These are phyloP conservation scores for Sphagnum tenellum DNA, from an alignment of 225 moss, liverwort and hornwort genomes.

Conservation along the genomic window DNA sequence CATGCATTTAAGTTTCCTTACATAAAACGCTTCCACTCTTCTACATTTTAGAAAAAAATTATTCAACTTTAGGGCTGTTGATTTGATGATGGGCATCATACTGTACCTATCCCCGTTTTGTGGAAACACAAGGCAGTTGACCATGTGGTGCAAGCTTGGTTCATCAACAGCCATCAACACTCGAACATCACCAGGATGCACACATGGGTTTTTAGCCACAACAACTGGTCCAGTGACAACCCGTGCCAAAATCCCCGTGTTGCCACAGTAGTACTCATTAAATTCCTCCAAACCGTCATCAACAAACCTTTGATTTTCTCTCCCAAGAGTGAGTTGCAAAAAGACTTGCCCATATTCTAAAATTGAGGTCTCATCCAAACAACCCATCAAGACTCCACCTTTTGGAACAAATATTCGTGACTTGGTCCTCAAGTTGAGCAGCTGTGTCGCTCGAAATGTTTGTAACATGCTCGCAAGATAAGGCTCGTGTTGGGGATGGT, in stretches of 20 bases:
- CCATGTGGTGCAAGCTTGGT: slow-evolving; percentile 64
- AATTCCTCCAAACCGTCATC: slow-evolving; percentile 36
- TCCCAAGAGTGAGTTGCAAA: slow-evolving; percentile 47
- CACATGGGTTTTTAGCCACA: slow-evolving; percentile 75
- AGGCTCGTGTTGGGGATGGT: slow-evolving; percentile 44
- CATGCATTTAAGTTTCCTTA: not conserved
- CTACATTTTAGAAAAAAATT: not conserved
- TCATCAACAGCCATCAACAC: slow-evolving; percentile 51
- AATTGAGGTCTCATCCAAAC: slow-evolving; percentile 55
- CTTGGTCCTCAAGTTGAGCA: slow-evolving; percentile 46
- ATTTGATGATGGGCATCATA: too few relatives aligned
- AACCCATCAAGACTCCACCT: slow-evolving; percentile 65
- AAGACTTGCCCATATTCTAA: slow-evolving; percentile 69
- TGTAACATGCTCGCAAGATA: slow-evolving; percentile 40
- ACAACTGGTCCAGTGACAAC: slow-evolving; percentile 54
- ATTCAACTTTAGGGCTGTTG: too few relatives aligned
- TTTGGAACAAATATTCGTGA: slow-evolving; percentile 64
- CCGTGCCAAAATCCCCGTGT: slow-evolving; percentile 10
- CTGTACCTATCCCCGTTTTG: slow-evolving; percentile 65
- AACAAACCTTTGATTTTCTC: slow-evolving; percentile 27
- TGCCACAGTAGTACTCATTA: slow-evolving; percentile 19
- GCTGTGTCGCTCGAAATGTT: slow-evolving; percentile 55
- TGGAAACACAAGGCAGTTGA: slow-evolving; percentile 80
- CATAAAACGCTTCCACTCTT: not conserved
- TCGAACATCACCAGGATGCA: slow-evolving; percentile 80